Base-by-base conservation (phyloP, 371 early-diverging fungal genomes). In the Mortierella sp. region DNA sequence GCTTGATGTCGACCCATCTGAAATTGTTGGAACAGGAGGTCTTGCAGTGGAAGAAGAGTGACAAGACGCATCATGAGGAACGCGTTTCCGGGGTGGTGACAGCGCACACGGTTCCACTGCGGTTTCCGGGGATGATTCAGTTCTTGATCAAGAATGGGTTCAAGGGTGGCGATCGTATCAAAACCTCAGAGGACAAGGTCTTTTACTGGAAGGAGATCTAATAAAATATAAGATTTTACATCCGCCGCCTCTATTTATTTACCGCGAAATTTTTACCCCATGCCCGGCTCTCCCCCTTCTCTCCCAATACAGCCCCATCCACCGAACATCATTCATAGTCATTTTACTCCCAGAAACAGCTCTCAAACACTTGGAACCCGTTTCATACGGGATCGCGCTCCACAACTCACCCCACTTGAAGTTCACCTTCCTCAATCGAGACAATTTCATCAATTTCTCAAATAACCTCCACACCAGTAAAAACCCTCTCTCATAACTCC, bases 121-220 rank as follows among this genome's bases (percentile, higher is more conserved):
- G 65, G 38, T 65, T 65, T 38, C 65, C 38, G 38, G 38, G 65
- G 65, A 65, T 65, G 65, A 38, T 65, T 19, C 65, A 65, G 38
- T 65, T 65, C 38, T 65, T 65, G 68, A 38, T 38, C 68, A 65
- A 65, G 68, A 65, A 24, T 24, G 24, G 42, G 24, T 21, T 65
- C 68, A 65, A 65, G 42, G 68, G 42, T 8, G 68, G 42, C 38
- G 42, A 65, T 19, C 68, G 21, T 3, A 38, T 38, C 38, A 65
- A 38, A 38, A 21, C 65, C 24, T 38, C 65, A 38, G 65, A 65
- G 19, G 65, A 65, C 19, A 65, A 65, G 34, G 65, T 9, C 65
- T 38, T 65, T 65, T 65, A 65, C 24, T 65, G 68, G 68, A 65
- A 65, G 10, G 63, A 63, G 16, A 31, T 63, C 11, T 31, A 63